phyloP scores from a whole-genome alignment of 106 monocot species.

The Allium sativum region DNA sequence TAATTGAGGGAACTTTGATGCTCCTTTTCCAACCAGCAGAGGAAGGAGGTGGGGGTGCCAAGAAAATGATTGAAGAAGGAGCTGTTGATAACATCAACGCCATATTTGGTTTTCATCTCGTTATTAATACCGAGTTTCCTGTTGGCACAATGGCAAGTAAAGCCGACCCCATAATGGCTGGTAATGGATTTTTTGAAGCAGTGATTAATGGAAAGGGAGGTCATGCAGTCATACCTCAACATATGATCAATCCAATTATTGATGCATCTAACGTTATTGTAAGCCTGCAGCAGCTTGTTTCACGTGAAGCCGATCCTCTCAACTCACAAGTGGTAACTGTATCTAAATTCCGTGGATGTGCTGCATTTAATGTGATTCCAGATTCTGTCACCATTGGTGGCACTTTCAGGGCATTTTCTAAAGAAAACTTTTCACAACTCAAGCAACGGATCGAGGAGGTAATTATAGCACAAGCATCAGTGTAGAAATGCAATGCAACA shows the following conservation, averaged over 20 bases:
- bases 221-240: slow-evolving; percentile 92
- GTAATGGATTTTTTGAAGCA: slow-evolving; percentile 90
- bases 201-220: slow-evolving; percentile 96
- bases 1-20: slow-evolving; percentile 70
- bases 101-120: slow-evolving; percentile 78
- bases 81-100: slow-evolving; percentile 70
- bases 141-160: slow-evolving; percentile 54
- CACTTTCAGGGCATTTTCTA: slow-evolving; percentile 81
- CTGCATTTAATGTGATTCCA: slow-evolving; percentile 84
- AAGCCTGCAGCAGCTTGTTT: slow-evolving; percentile 92
- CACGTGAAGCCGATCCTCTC: slow-evolving; percentile 94
- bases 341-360: slow-evolving; percentile 75
- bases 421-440: slow-evolving; percentile 56
- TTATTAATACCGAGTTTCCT: slow-evolving; percentile 15
- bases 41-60: slow-evolving; percentile 83
- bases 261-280: slow-evolving; percentile 95
- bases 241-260: slow-evolving; percentile 86
- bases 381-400: slow-evolving; percentile 91
- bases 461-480: slow-evolving; percentile 69
- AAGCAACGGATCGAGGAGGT: slow-evolving; percentile 84
- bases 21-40: slow-evolving; percentile 97
- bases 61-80: slow-evolving; percentile 83
- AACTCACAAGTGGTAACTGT: slow-evolving; percentile 94
- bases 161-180: slow-evolving; percentile 80
- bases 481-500: slow-evolving; percentile 72